Base-by-base conservation (phyloP, 2,329 filamentous ascomycete genomes). In the Podosphaera xanthii region DNA sequence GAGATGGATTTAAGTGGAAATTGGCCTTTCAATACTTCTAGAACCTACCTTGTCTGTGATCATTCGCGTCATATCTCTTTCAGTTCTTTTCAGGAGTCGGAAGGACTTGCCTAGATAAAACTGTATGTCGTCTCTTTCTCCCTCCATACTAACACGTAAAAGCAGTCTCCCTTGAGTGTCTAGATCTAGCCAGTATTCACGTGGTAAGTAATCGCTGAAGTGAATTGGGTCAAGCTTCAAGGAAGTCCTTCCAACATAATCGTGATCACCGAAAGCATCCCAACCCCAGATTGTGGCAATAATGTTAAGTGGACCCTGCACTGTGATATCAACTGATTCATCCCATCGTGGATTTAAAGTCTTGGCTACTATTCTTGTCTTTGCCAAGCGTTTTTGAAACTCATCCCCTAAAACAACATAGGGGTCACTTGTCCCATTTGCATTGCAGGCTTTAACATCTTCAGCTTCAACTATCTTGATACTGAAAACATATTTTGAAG, bases 21-120 rank as follows among this genome's bases (percentile, higher is more conserved):
- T 4, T n/a, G 9, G 12, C 33, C 9, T 8, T 5, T 3, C 63
- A 33, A 46, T 40, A 2, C 36, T 64, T 10, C 46, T 54, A n/a
- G 58, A 40, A 58, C 57, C 63, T 74, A 89, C 87, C 83, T 98
- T 98, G 73, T 97, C 92, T 6, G 92, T 97, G 67, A 97, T 92
- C 72, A 90, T 94, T 62, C 92, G 82, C 59, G 94, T 94, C 92
- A 98, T 98, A 70, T 98, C 92, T 67, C 91, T 81, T 73, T 98
- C 91, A 0, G 91, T 94, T 64, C 92, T 82, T 76, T 97, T 97
- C 65, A 98, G 76, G 61, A 91, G 88, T 54, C 92, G 81, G 74
- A 98, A 98, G 34, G 92, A 87, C 72, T 96, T 97, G 66, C 90
- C 92, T 71, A 97, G 97, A 68, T 96, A 91, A 71, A 98, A 98